Percentiles rank a stretch among this genome's conserved stretches.
phyloP scores from a whole-genome alignment of 1,284 basidiomycete genomes.

The Puccinia hordei region DNA sequence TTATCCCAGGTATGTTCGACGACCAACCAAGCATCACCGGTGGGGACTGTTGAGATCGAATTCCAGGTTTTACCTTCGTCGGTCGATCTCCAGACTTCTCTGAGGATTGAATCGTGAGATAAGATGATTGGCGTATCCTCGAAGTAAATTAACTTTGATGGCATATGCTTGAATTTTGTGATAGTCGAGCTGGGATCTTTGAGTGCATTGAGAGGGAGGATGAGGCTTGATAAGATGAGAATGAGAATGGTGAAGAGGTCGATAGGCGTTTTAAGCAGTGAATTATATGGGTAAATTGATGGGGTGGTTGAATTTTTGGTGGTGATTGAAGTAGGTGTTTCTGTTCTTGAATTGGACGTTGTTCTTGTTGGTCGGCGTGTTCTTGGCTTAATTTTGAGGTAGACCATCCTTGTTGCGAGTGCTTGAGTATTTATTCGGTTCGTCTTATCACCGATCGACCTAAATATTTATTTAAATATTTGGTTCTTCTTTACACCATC shows the following conservation, averaged over 20 bases:
- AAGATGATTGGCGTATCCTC: constrained; percentile 68
- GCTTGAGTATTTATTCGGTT: no score
- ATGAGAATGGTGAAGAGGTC: not conserved
- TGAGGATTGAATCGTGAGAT: constrained; percentile 74
- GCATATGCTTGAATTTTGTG: constrained; percentile 54
- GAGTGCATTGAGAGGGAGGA: constrained; percentile 19
- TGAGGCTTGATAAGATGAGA: constrained; percentile 7
- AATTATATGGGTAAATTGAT: not conserved
- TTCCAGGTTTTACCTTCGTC: constrained; percentile 87
- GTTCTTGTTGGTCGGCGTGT: not conserved
- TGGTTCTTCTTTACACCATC: no score
- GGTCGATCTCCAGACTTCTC: constrained; percentile 75
- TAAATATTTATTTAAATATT: no score
- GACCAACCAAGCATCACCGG: constrained; percentile 70
- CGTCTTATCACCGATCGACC: no score
- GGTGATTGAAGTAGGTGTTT: not conserved
- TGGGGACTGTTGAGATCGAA: constrained; percentile 67
- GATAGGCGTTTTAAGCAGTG: not conserved
- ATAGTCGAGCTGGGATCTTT: constrained; percentile 29
- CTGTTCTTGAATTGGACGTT: not conserved
- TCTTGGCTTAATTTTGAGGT: not conserved
- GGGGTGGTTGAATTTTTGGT: not conserved
- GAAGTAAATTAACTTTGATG: constrained; percentile 62
- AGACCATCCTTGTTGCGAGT: not conserved
- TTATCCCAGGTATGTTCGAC: constrained; percentile 85